These are phyloP conservation scores for Ganoderma lucidum DNA, from an alignment of 1,284 basidiomycete species.

Conservation along the genomic window DNA sequence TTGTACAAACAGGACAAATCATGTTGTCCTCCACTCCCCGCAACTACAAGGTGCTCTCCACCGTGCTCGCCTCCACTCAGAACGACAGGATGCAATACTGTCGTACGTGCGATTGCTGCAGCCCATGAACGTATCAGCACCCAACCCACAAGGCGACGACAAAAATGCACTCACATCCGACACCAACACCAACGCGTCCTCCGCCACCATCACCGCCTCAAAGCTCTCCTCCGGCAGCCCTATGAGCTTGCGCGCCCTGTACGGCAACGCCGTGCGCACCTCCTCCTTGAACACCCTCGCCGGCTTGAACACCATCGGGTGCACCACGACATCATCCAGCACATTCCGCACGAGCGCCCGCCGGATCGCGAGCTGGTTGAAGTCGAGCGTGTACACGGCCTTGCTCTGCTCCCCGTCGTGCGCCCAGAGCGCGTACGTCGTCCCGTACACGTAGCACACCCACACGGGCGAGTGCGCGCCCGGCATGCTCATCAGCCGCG, in stretches of 20 bases:
- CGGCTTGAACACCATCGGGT: conserved; percentile 34
- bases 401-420: conserved; percentile 20
- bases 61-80: conserved; percentile 24
- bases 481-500: conserved; percentile 48
- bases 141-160: not conserved
- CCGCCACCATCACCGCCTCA: conserved; percentile 57
- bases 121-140: not conserved
- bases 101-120: conserved; percentile 32
- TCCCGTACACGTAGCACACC: conserved; percentile 69
- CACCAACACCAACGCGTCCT: conserved; percentile 61
- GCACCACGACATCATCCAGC: conserved; percentile 18
- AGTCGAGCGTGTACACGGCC: conserved; percentile 51
- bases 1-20: too few relatives aligned
- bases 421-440: conserved; percentile 48
- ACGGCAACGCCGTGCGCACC: conserved; percentile 56
- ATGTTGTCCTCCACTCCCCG: too few relatives aligned
- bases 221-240: conserved; percentile 32
- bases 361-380: conserved; percentile 54
- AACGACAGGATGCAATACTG: conserved; percentile 48
- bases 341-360: conserved; percentile 32
- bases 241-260: conserved; percentile 41
- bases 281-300: conserved; percentile 45
- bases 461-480: conserved; percentile 51
- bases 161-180: conserved; percentile 45
- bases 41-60: too few relatives aligned